phyloP scores from a whole-genome alignment of 2,329 filamentous ascomycete genomes.

The Nothophaeocryptopus gaeumannii region DNA sequence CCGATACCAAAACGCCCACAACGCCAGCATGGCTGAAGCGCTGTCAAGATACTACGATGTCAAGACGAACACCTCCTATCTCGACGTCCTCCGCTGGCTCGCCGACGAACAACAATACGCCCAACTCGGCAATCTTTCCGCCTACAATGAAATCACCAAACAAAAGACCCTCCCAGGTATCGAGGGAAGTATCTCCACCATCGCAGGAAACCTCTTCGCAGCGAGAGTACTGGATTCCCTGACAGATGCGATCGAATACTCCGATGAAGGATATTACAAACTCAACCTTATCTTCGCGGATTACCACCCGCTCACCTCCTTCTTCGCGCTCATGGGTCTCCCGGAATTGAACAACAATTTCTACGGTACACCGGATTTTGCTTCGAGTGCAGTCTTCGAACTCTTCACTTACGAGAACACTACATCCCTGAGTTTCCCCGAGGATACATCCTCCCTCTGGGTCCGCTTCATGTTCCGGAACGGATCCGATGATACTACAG shows the following conservation, averaged over 20 bases:
- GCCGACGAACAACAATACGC: constrained; percentile 48
- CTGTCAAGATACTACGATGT: constrained; percentile 33
- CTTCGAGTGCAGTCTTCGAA: constrained; percentile 52
- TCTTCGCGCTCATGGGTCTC: constrained; percentile 49
- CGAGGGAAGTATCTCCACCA: constrained; percentile 38
- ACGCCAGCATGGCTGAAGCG: constrained; percentile 40
- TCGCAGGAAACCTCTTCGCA: constrained; percentile 39
- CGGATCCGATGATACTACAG: constrained; percentile 42
- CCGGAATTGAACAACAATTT: constrained; percentile 44
- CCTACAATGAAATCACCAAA: constrained; percentile 23
- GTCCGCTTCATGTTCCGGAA: constrained; percentile 59
- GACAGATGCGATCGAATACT: constrained; percentile 29
- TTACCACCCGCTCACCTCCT: constrained; percentile 50
- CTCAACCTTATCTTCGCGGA: constrained; percentile 47
- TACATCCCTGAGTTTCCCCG: constrained; percentile 33
- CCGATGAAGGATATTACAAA: constrained; percentile 29
- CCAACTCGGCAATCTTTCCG: constrained; percentile 46
- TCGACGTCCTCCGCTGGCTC: constrained; percentile 39
- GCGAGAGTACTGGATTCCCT: constrained; percentile 36
- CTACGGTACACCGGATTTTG: constrained; percentile 49
- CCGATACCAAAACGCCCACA: constrained; percentile 54
- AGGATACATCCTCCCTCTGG: constrained; percentile 46
- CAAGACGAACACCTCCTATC: constrained; percentile 22
- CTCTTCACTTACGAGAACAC: constrained; percentile 46
- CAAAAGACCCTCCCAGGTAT: constrained; percentile 28